A percentile compares a stretch with the other conserved stretches of the same genome.
These are phyloP conservation scores for Silene coronaria DNA, from an alignment of 179 eudicot genomes.

Conservation along the genomic window DNA sequence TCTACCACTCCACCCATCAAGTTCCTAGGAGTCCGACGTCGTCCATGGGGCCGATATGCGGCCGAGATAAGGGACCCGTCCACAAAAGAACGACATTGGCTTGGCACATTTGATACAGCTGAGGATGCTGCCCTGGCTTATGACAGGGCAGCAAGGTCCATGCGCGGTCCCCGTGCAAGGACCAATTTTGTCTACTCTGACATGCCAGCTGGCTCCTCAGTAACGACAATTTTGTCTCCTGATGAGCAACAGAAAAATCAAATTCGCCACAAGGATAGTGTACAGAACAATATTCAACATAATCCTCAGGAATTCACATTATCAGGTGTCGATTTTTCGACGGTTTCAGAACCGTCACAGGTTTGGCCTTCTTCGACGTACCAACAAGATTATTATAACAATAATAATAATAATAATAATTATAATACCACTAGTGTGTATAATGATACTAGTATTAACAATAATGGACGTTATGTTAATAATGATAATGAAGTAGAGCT, in stretches of 20 bases:
- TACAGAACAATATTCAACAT: neutral
- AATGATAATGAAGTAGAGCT: conserved; percentile 29
- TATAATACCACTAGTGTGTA: neutral
- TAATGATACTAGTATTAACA: conserved; percentile 1
- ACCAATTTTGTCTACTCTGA: conserved; percentile 67
- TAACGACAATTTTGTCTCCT: conserved; percentile 51
- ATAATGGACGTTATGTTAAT: conserved; percentile 9
- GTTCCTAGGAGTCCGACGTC: conserved; percentile 46
- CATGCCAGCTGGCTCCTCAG: conserved; percentile 47
- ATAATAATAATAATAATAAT: neutral
- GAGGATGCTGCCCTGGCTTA: conserved; percentile 60
- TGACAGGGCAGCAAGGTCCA: conserved; percentile 53
- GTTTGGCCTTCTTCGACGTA: conserved; percentile 27
- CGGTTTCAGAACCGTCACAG: neutral
- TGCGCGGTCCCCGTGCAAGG: conserved; percentile 51
- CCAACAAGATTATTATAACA: conserved; percentile 11
- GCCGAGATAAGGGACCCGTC: conserved; percentile 57
- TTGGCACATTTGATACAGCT: conserved; percentile 55
- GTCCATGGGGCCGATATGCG: conserved; percentile 61
- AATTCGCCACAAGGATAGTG: neutral
- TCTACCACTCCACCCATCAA: conserved; percentile 20
- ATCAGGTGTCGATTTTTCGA: neutral
- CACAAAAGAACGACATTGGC: conserved; percentile 58
- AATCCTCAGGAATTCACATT: conserved; percentile 17
- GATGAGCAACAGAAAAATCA: conserved; percentile 20